Conservation (phyloP, 352 stramenopile species). For the Peronospora destructor region DNA sequence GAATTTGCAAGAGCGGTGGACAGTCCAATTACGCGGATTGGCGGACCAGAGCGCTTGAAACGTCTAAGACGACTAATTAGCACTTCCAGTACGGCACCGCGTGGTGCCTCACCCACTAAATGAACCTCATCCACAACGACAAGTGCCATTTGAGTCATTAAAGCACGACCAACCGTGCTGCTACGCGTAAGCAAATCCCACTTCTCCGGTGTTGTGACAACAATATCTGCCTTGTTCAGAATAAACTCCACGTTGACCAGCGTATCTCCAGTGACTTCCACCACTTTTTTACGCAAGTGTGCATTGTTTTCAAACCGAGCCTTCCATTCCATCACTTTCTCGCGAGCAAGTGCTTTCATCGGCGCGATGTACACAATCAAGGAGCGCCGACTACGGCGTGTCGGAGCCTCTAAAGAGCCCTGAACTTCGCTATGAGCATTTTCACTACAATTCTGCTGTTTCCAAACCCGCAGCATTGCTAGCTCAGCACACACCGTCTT, state of each 20-base stretch:
- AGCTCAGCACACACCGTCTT: conserved; percentile 97
- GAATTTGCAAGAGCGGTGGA: conserved; percentile 96
- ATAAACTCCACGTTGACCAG: conserved; percentile 88
- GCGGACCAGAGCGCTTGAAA: conserved; percentile 59
- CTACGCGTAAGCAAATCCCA: conserved; percentile 96
- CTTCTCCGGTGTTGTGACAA: conserved; percentile 97
- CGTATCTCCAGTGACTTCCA: conserved; percentile 96
- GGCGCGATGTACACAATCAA: conserved; percentile 97
- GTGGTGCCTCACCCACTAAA: conserved; percentile 90
- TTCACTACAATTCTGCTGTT: conserved; percentile 24
- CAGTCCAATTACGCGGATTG: conserved; percentile 91
- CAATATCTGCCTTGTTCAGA: conserved; percentile 90
- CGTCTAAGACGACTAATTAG: conserved; percentile 84
- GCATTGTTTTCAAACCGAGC: conserved; percentile 81
- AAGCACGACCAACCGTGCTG: conserved; percentile 58
- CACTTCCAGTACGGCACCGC: conserved; percentile 88
- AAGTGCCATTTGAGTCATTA: conserved; percentile 77
- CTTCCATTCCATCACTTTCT: conserved; percentile 96
- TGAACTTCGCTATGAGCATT: conserved; percentile 1
- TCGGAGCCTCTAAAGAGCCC: background rate
- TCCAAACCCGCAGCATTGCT: conserved; percentile 94
- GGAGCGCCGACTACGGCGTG: conserved; percentile 14
- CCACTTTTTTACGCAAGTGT: conserved; percentile 85
- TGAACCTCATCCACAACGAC: conserved; percentile 98
- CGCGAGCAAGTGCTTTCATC: conserved; percentile 93